Percentiles rank a stretch among this genome's conserved stretches.
These are phyloP conservation scores for Cupressus sempervirens DNA, from an alignment of 75 land plant species.

Conservation along the genomic window DNA sequence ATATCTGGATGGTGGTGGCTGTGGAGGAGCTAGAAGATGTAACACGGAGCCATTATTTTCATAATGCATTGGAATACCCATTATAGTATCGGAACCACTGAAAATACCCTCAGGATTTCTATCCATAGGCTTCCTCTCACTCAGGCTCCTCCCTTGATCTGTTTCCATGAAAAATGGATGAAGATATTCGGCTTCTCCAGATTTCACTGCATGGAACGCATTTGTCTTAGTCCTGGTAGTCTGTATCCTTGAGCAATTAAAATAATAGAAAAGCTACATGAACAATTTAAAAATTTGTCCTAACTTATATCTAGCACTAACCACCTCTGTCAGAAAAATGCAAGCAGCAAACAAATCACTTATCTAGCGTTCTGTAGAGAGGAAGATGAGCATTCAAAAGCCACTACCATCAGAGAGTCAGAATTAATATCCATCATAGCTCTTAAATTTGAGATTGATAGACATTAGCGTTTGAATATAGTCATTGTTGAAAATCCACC, in stretches of 20 bases:
- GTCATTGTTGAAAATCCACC: too few relatives aligned
- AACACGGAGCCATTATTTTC: conserved; percentile 80
- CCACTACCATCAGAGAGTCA: neutral
- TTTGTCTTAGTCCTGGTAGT: neutral
- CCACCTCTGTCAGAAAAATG: neutral
- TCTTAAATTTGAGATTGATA: neutral
- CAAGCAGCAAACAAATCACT: neutral
- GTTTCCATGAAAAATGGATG: conserved; percentile 29
- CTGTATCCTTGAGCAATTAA: neutral
- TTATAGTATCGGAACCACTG: conserved; percentile 14
- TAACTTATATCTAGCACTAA: neutral
- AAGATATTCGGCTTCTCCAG: conserved; percentile 21
- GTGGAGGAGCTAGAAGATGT: conserved; percentile 61
- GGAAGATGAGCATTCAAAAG: neutral
- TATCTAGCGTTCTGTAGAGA: neutral
- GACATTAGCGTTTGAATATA: neutral
- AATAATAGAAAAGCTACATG: neutral
- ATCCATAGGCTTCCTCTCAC: conserved; percentile 2
- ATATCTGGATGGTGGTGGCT: conserved; percentile 54
- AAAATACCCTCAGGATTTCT: neutral
- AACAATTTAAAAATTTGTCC: neutral
- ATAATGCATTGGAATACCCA: conserved; percentile 57
- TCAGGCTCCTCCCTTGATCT: conserved; percentile 1
- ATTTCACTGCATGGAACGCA: conserved; percentile 23
- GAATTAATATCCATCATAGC: neutral